Evolutionary conservation across 1,284 basidiomycete species (phyloP), one percentile per base, ranked within the genome.

Genomic region (Phellopilus nigrolimitatus): DNA sequence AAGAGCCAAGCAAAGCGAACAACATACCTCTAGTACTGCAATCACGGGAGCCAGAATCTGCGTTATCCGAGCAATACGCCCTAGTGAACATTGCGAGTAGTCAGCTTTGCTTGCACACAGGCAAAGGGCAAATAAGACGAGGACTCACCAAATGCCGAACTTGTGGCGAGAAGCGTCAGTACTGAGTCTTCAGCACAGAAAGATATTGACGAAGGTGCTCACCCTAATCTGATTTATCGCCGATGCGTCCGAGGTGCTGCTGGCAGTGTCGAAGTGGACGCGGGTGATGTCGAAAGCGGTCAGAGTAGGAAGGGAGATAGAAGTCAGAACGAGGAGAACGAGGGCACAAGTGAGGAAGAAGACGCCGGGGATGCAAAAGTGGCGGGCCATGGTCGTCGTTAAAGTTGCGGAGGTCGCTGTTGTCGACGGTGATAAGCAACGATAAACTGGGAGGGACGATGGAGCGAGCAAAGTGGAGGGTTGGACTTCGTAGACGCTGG

Each of bases 281-380:
- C 84, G 78, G 3, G 74, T 71, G 58, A 88, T 71, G 64, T 88
- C 85, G 56, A 88, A 67, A 0, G 73, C 75, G 28, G 78, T 70
- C 22, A 88, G 67, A 65, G 69, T 80, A 1, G 86, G 86, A 4
- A 88, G 68, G 3, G 85, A 88, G 45, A 89, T 72, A n/a, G 84
- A 80, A 34, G 79, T 76, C 56, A 88, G 67, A 63, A 88, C 69
- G 60, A 75, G 76, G 51, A 88, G 74, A 3, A 84, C 72, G 55
- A 87, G 75, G 24, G 86, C 83, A 47, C 66, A 66, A 57, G 80
- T 69, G 47, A 88, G 71, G 62, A 86, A 76, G 24, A 15, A 37
- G 15, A 37, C 15, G n/a, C 34, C 34, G n/a, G 34, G n/a, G 3
- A 37, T 17, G 34, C 34, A 37, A 15, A 37, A 37, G 12, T 13